phyloP scores from a whole-genome alignment of 441 rosid species.

The Geranium incanum region DNA sequence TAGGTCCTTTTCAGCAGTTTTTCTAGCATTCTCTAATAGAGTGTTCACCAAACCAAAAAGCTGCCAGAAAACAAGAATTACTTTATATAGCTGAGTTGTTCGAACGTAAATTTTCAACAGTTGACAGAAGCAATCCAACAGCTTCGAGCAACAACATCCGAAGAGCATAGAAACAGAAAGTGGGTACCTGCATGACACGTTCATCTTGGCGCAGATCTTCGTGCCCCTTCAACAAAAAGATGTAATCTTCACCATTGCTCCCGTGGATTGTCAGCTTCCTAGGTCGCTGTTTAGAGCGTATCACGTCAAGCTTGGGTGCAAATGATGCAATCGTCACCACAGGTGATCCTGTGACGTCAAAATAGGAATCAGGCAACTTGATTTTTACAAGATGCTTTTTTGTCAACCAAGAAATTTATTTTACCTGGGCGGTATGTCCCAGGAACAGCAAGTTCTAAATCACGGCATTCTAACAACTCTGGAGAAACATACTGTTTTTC shows the following conservation, averaged over 20 bases:
- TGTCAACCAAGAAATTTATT: constrained; percentile 11
- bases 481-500: constrained; percentile 85
- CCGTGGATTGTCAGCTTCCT: constrained; percentile 96
- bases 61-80: constrained; percentile 38
- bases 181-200: constrained; percentile 96
- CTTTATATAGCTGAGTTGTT: not conserved
- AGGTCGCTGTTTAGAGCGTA: constrained; percentile 93
- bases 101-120: not conserved
- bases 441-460: constrained; percentile 98
- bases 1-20: constrained; percentile 87
- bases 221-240: constrained; percentile 95
- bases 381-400: constrained; percentile 12
- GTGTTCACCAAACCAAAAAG: constrained; percentile 98
- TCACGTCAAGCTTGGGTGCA: constrained; percentile 85
- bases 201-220: constrained; percentile 99
- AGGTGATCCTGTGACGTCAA: constrained; percentile 52
- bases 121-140: constrained; percentile 9
- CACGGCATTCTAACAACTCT: constrained; percentile 76
- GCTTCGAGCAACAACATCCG: not conserved
- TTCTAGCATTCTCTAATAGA: constrained; percentile 80
- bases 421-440: constrained; percentile 96
- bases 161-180: constrained; percentile 8
- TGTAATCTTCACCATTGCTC: constrained; percentile 86
- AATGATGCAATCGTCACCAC: constrained; percentile 90
- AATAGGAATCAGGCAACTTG: constrained; percentile 3